Percentiles rank a stretch among this genome's conserved stretches.
phyloP scores from a whole-genome alignment of 192 early-diverging fungal genomes.

The Rhizoclosmatium sp. region DNA sequence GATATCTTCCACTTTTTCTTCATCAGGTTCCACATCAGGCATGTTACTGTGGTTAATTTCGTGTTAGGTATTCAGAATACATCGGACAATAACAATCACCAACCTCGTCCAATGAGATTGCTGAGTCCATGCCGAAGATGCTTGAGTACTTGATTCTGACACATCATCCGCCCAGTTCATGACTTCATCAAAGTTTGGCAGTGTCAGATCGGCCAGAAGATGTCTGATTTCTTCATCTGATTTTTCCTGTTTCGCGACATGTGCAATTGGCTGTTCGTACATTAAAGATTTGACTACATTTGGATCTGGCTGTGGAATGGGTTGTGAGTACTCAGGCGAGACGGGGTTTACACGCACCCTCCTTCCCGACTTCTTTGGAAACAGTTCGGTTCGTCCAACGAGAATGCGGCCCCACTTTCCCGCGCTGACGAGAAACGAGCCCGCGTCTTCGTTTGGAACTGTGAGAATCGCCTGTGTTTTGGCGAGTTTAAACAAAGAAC shows the following conservation, averaged over 20 bases:
- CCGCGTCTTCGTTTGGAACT: slow-evolving; percentile 20
- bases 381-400: slow-evolving; percentile 22
- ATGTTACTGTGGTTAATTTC: background rate
- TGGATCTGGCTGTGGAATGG: slow-evolving; percentile 22
- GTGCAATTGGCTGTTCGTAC: background rate
- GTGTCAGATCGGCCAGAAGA: background rate
- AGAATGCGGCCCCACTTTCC: slow-evolving; percentile 32
- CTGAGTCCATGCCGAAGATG: background rate
- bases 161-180: background rate
- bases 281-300: slow-evolving; percentile 22
- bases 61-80: background rate
- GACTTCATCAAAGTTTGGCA: background rate
- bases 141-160: background rate
- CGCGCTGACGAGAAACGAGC: slow-evolving; percentile 7
- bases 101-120: slow-evolving; percentile 9
- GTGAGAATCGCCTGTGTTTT: background rate
- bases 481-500: background rate
- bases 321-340: too few species aligned
- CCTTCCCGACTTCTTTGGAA: slow-evolving; percentile 1
- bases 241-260: background rate
- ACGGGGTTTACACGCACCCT: too few species aligned
- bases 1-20: background rate
- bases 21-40: slow-evolving; percentile 4
- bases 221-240: background rate
- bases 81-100: background rate